phyloP scores from a whole-genome alignment of 495 filamentous ascomycete genomes.

The Hypomontagnella submonticulosa region DNA sequence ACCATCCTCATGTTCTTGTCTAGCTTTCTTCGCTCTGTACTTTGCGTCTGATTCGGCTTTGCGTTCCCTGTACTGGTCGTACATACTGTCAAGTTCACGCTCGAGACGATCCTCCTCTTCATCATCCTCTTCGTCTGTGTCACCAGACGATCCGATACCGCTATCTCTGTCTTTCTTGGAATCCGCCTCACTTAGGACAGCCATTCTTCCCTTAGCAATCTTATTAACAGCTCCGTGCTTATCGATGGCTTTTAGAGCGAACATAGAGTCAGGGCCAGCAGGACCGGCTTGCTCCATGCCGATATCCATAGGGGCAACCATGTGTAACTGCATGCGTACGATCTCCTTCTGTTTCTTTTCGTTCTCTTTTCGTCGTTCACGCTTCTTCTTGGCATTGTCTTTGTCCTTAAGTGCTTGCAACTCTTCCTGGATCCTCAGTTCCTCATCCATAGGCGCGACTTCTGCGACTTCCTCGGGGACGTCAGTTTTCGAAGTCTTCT shows the following conservation, averaged over 20 bases:
- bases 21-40: conserved; percentile 85
- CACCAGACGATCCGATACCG: conserved; percentile 63
- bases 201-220: conserved; percentile 83
- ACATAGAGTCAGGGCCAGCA: conserved; percentile 80
- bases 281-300: conserved; percentile 90
- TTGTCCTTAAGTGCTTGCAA: conserved; percentile 82
- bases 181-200: conserved; percentile 63
- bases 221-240: conserved; percentile 74
- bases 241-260: conserved; percentile 82
- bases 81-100: conserved; percentile 83
- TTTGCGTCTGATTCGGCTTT: conserved; percentile 84
- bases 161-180: conserved; percentile 69
- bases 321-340: conserved; percentile 92
- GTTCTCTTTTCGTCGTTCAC: conserved; percentile 83
- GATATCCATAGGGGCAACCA: conserved; percentile 95
- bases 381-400: conserved; percentile 77
- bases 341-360: conserved; percentile 92
- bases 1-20: conserved; percentile 83
- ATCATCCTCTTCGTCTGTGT: conserved; percentile 72
- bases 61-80: conserved; percentile 84
- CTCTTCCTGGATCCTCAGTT: conserved; percentile 87
- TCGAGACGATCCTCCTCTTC: conserved; percentile 86
- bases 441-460: conserved; percentile 91
- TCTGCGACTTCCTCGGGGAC: conserved; percentile 78
- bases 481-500: conserved; percentile 67